Base-by-base conservation (phyloP, 2,329 filamentous ascomycete species). In the Zasmidium citrigriseum region DNA sequence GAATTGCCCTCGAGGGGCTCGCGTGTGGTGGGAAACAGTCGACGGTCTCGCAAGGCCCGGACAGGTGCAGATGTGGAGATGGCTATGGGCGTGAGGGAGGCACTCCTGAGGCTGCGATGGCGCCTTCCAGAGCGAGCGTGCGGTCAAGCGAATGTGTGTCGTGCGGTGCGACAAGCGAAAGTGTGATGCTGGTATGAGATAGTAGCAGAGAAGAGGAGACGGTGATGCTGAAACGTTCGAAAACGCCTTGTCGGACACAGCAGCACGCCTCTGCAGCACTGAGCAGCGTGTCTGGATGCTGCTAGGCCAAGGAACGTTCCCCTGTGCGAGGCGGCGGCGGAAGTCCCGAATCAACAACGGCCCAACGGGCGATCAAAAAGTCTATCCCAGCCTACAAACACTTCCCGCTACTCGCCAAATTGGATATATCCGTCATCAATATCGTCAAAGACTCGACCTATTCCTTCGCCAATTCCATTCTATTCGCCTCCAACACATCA, bases 1-100 rank as follows among this genome's bases (percentile, higher is more conserved):
- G 21, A 20, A 48, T 21, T 52, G 67, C 65, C 67, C 67, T 55
- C 60, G 25, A 48, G 41, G 64, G 67, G 65, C 61, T 52, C 48
- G 44, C 14, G n/a, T 49, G 20, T n/a, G 18, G 21, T 4, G 54
- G 29, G 34, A n/a, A 22, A 29, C 49, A 23, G 18, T 52, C 49
- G 12, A 44, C n/a, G 21, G 52, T 29, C 52, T 57, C 55, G 58
- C 24, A 55, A 54, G 54, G 49, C 34, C 44, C n/a, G 24, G 20
- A 29, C 16, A n/a, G 21, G 9, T 18, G n/a, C 46, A 18, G 20
- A 38, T 21, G 38, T 9, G 12, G 16, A 11, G 22, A 2, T 48
- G 46, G 16, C 27, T 16, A 49, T 21, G 16, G 23, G 14, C 47
- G 47, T 25, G 5, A n/a, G n/a, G n/a, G n/a, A n/a, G n/a, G n/a